Evolutionary conservation across 495 filamentous ascomycete genomes (phyloP).

Genomic region (Lepraria neglecta): DNA sequence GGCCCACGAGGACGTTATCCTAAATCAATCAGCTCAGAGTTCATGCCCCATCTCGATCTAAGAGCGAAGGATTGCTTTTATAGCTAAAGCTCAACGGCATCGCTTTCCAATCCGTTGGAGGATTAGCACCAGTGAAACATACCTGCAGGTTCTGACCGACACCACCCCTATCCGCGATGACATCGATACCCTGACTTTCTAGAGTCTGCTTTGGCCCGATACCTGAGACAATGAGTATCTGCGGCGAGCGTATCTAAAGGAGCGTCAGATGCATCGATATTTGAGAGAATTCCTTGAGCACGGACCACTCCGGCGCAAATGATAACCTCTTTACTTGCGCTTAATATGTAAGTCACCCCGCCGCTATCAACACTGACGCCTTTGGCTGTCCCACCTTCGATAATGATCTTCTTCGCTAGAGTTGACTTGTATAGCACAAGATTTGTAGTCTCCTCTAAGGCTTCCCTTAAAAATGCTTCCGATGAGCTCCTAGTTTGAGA

Average conservation of each 20-base stretch:
- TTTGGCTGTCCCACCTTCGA: constrained; percentile 31
- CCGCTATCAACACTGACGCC: constrained; percentile 31
- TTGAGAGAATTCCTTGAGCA: neutral
- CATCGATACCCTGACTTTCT: constrained; percentile 28
- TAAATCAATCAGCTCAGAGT: too few species aligned
- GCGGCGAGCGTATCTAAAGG: constrained; percentile 38
- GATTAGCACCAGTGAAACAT: neutral
- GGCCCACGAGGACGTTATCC: constrained; percentile 33
- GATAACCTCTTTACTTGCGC: constrained; percentile 42
- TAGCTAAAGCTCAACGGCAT: too few species aligned
- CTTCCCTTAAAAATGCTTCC: constrained; percentile 27
- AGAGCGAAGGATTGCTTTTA: too few species aligned
- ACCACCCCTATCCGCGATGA: constrained; percentile 29
- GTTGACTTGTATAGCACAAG: constrained; percentile 23
- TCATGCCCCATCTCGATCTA: too few species aligned
- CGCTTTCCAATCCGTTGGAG: too few species aligned
- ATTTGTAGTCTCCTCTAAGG: constrained; percentile 6
- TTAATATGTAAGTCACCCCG: constrained; percentile 31
- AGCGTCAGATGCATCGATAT: neutral
- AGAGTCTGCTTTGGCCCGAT: constrained; percentile 32
- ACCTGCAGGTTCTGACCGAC: constrained; percentile 29
- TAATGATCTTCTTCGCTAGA: constrained; percentile 28
- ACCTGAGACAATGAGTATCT: constrained; percentile 45
- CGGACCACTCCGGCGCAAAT: constrained; percentile 35
- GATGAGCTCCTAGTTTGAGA: constrained; percentile 21